A percentile compares a stretch with the other conserved stretches of the same genome.
These are phyloP conservation scores for Phytophthora colocasiae DNA, from an alignment of 352 stramenopile species.

Conservation along the genomic window DNA sequence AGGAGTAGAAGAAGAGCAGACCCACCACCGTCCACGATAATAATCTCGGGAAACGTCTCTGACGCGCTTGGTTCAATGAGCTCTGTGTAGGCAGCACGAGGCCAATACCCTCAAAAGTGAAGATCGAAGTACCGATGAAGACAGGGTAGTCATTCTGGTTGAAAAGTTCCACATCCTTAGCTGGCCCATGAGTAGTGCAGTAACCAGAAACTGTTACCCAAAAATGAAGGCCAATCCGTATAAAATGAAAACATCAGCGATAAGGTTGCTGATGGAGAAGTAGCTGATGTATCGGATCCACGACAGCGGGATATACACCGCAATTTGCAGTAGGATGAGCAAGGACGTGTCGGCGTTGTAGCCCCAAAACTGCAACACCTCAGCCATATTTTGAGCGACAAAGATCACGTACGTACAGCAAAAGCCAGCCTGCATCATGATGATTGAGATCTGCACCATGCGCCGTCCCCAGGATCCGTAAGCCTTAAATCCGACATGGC, in stretches of 20 bases:
- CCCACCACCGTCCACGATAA: constrained; percentile 71
- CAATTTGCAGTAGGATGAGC: constrained; percentile 79
- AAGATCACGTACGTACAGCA: constrained; percentile 90
- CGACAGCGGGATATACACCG: constrained; percentile 79
- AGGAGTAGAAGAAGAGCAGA: constrained; percentile 82
- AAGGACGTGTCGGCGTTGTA: constrained; percentile 48
- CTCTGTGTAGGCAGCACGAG: constrained; percentile 81
- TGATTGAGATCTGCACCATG: constrained; percentile 85
- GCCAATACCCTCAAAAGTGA: constrained; percentile 85
- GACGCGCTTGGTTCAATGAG: constrained; percentile 66
- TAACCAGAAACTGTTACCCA: constrained; percentile 77
- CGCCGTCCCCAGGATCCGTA: constrained; percentile 71
- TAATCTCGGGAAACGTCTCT: constrained; percentile 68
- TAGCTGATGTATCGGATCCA: constrained; percentile 91
- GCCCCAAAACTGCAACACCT: constrained; percentile 74
- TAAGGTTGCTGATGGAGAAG: constrained; percentile 87
- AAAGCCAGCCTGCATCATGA: constrained; percentile 86
- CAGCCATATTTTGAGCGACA: constrained; percentile 76
- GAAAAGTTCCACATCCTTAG: constrained; percentile 67
- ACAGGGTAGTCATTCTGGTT: constrained; percentile 77
- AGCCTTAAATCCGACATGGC: constrained; percentile 73
- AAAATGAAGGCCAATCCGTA: constrained; percentile 79
- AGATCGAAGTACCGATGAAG: constrained; percentile 84
- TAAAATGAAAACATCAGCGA: constrained; percentile 86
- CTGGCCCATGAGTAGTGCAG: constrained; percentile 46